These are phyloP conservation scores for Penicillium soppii DNA, from an alignment of 495 filamentous ascomycete species.

Conservation along the genomic window DNA sequence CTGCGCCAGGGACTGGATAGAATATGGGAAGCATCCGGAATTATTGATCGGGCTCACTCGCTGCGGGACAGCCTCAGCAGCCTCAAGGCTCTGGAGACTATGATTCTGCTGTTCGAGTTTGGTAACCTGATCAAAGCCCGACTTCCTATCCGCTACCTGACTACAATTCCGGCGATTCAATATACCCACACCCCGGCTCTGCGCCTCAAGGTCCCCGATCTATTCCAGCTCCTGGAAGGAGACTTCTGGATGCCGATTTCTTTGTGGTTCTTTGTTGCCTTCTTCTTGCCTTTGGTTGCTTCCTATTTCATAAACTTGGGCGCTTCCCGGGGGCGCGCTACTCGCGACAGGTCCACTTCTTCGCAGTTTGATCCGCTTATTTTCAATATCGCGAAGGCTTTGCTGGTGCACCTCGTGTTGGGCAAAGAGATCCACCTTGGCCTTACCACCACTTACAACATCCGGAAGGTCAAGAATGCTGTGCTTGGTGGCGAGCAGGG, in stretches of 20 bases:
- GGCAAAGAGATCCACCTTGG: constrained; percentile 65
- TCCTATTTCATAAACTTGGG: constrained; percentile 90
- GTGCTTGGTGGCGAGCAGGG: constrained; percentile 67
- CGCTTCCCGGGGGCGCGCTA: constrained; percentile 27
- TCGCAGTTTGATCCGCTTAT: constrained; percentile 77
- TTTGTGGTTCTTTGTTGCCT: constrained; percentile 72
- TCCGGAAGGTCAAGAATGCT: constrained; percentile 61
- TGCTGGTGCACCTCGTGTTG: constrained; percentile 78
- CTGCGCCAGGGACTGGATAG: constrained; percentile 53
- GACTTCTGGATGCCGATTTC: constrained; percentile 80
- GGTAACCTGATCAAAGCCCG: constrained; percentile 44
- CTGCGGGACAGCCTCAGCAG: constrained; percentile 63
- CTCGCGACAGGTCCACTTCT: constrained; percentile 27
- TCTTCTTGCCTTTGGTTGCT: constrained; percentile 64
- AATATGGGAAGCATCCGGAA: constrained; percentile 41
- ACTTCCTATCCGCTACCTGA: constrained; percentile 64
- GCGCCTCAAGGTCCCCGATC: constrained; percentile 70
- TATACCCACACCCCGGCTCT: constrained; percentile 38
- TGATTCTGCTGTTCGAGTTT: constrained; percentile 62
- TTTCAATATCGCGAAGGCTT: constrained; percentile 83
- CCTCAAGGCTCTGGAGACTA: constrained; percentile 63
- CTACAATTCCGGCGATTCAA: constrained; percentile 63
- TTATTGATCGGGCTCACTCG: constrained; percentile 46
- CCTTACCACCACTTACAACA: constrained; percentile 53
- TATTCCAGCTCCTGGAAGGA: constrained; percentile 74